These are phyloP conservation scores for Silene coronaria DNA, from an alignment of 179 eudicot genomes.

Conservation along the genomic window DNA sequence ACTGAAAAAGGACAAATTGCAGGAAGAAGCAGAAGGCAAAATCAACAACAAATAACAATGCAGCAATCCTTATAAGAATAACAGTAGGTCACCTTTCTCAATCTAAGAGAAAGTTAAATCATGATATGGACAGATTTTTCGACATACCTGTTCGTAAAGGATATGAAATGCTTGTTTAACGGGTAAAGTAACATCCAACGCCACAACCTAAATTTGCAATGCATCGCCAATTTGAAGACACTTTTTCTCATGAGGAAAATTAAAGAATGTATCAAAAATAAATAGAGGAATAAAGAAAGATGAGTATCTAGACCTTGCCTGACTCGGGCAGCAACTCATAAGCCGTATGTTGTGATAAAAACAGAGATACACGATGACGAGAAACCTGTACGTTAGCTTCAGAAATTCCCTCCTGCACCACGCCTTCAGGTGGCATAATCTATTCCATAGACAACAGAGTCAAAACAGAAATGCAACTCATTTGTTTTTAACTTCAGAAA, in stretches of 20 bases:
- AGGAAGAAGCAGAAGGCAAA: background rate
- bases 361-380: conserved; percentile 66
- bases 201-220: conserved; percentile 54
- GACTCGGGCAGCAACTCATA: conserved; percentile 93
- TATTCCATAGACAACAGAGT: conserved; percentile 21
- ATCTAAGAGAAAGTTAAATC: background rate
- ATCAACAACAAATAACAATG: background rate
- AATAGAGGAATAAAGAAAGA: conserved; percentile 2
- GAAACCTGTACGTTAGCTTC: conserved; percentile 64
- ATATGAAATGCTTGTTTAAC: conserved; percentile 93
- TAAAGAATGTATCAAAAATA: background rate
- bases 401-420: conserved; percentile 44
- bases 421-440: conserved; percentile 28
- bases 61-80: background rate
- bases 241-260: background rate
- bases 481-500: conserved; percentile 4
- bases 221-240: conserved; percentile 6
- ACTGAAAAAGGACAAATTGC: background rate
- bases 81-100: background rate
- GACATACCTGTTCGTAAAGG: conserved; percentile 77
- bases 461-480: background rate
- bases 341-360: conserved; percentile 70
- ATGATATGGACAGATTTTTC: background rate
- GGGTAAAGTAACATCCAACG: conserved; percentile 75
- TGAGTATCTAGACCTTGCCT: conserved; percentile 61